Evolutionary conservation across 441 rosid species (phyloP).

Genomic region (Corymbia calophylla): DNA sequence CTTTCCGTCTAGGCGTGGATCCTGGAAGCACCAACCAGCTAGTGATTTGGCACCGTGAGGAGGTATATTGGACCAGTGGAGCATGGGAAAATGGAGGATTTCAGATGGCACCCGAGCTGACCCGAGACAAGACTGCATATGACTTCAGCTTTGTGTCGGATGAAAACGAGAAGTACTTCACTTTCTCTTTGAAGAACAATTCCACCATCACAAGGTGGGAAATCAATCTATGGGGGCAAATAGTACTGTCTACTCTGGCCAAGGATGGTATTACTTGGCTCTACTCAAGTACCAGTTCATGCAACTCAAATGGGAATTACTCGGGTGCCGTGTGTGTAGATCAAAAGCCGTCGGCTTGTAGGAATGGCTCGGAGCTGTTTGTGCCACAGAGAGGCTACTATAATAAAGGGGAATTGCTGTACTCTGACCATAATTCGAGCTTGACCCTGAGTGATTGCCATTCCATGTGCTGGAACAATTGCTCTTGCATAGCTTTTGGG

Average conservation of each 20-base stretch:
- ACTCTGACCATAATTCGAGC: conserved; percentile 12
- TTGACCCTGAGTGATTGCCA: conserved; percentile 44
- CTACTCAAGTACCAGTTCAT: conserved; percentile 18
- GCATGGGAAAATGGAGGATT: conserved; percentile 35
- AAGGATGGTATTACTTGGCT: background rate
- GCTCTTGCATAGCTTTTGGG: conserved; percentile 39
- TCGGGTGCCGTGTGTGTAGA: conserved; percentile 30
- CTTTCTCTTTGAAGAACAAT: conserved; percentile 25
- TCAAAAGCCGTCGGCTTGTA: conserved; percentile 35
- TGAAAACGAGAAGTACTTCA: conserved; percentile 35
- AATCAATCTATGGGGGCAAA: conserved; percentile 35
- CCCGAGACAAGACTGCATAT: conserved; percentile 11
- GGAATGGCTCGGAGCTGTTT: conserved; percentile 29
- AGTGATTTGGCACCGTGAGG: conserved; percentile 36
- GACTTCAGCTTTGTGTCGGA: conserved; percentile 32
- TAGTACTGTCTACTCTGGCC: conserved; percentile 24
- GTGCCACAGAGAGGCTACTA: conserved; percentile 34
- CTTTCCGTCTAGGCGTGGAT: conserved; percentile 50
- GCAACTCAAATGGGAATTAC: conserved; percentile 22
- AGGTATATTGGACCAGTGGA: conserved; percentile 50
- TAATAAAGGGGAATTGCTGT: background rate
- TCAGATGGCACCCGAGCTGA: conserved; percentile 21
- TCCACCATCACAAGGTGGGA: conserved; percentile 31
- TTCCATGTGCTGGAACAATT: conserved; percentile 49
- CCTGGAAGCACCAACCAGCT: conserved; percentile 33